Base-by-base conservation (phyloP, 2,329 filamentous ascomycete species). In the Magnaporthiopsis rhizophila region DNA sequence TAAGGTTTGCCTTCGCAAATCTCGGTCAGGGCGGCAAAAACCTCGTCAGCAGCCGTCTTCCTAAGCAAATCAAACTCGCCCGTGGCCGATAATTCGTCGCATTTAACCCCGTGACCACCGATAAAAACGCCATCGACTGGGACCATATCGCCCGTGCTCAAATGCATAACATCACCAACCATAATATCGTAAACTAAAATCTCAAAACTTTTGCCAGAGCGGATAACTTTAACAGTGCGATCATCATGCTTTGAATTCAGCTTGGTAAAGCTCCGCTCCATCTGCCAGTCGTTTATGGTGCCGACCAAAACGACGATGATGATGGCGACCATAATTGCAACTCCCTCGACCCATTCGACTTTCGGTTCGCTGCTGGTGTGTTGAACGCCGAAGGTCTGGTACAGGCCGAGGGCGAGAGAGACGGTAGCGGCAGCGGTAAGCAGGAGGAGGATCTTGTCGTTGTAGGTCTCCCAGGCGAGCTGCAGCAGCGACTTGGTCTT, bases 271-370 rank as follows among this genome's bases (percentile, higher is more conserved):
- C 62, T 63, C 5, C 62, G 56, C 30, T 59, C 28, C 62, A 58
- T 63, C 30, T 87, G 82, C 80, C 82, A 88, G 71, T 88, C 85
- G 69, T 87, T 87, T 38, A 80, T 72, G 34, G 84, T 83, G 24
- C 83, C 85, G 32, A 86, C 84, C 3, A 84, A 69, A 1, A 85
- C 85, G 32, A 87, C 84, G 66, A 87, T 86, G 6, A 86, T 68
- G 63, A 88, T 86, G 28, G 85, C 85, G 38, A 85, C 88, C 65
- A 92, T 89, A 67, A 93, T 92, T 66, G 90, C 90, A 28, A 92
- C 89, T 68, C 90, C 90, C 74, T 93, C 90, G 36, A 93, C 85
- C 85, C 82, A 89, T 69, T 86, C 85, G 24, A 84, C 80, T 69
- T 74, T 66, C 65, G 78, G 77, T 0, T 75, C 72, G 3, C 75